These are phyloP conservation scores for Leccinum obscurum DNA, from an alignment of 768 basidiomycete genomes.

Conservation along the genomic window DNA sequence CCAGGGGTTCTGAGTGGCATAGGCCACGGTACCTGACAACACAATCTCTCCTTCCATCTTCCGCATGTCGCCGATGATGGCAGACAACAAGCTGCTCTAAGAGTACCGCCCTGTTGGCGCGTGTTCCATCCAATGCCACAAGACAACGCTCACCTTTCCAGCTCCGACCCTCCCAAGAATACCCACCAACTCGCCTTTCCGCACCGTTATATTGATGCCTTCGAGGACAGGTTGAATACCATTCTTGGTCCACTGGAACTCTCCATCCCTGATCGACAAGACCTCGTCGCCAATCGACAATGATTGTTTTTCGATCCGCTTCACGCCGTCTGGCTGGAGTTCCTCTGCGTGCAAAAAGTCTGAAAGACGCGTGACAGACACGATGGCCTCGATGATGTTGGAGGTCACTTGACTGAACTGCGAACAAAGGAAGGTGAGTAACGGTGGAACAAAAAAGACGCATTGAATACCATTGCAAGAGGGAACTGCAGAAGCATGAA, in stretches of 20 bases:
- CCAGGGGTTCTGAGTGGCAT: slow-evolving; percentile 89
- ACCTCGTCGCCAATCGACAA: slow-evolving; percentile 64
- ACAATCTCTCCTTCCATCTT: slow-evolving; percentile 70
- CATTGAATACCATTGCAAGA: slow-evolving; percentile 64
- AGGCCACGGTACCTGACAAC: slow-evolving; percentile 71
- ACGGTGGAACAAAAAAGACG: not conserved
- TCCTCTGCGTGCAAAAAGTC: slow-evolving; percentile 77
- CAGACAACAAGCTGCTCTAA: slow-evolving; percentile 72
- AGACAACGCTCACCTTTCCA: slow-evolving; percentile 63
- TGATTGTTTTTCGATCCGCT: slow-evolving; percentile 42
- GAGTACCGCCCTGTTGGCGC: not conserved
- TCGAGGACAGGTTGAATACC: slow-evolving; percentile 63
- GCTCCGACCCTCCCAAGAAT: slow-evolving; percentile 88
- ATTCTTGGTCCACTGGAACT: slow-evolving; percentile 77
- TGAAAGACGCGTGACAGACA: slow-evolving; percentile 78
- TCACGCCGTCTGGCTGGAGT: slow-evolving; percentile 76
- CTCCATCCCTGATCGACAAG: slow-evolving; percentile 69
- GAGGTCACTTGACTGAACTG: slow-evolving; percentile 73
- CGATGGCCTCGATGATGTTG: slow-evolving; percentile 82
- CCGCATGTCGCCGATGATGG: slow-evolving; percentile 87
- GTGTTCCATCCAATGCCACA: not conserved
- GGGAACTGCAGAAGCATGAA: slow-evolving; percentile 90
- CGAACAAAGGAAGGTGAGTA: slow-evolving; percentile 2
- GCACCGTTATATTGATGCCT: slow-evolving; percentile 70
- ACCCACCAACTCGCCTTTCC: slow-evolving; percentile 83